Percentiles rank a stretch among this genome's conserved stretches.
Evolutionary conservation across 2,329 filamentous ascomycete species (phyloP).

Genomic region (Dichotomopilus funicola): DNA sequence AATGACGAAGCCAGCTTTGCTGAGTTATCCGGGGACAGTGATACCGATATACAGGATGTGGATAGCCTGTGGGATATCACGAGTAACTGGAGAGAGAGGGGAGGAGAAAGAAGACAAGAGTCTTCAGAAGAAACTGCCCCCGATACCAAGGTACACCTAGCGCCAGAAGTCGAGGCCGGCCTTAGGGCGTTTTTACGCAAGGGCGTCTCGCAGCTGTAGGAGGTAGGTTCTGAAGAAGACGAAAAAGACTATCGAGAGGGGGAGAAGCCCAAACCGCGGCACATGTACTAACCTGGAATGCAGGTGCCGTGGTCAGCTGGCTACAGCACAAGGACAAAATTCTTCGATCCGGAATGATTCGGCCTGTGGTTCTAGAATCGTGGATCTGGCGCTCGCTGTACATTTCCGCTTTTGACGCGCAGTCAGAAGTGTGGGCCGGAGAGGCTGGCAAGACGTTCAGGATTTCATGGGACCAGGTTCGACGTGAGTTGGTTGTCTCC

Average conservation of each 20-base stretch:
- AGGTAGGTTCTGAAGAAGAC: background rate
- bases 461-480: background rate
- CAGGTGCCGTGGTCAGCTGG: background rate
- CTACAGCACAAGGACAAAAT: background rate
- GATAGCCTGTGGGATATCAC: background rate
- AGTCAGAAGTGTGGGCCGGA: constrained; percentile 1
- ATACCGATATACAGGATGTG: background rate
- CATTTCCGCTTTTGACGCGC: constrained; percentile 3
- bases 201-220: background rate
- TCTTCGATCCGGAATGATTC: background rate
- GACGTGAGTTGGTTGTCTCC: background rate
- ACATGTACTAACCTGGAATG: too few species aligned
- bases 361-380: constrained; percentile 1
- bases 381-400: constrained; percentile 13
- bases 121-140: background rate
- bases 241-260: background rate
- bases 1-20: background rate
- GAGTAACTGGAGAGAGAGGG: background rate
- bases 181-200: background rate
- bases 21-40: background rate
- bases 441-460: background rate
- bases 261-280: too few species aligned
- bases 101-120: background rate
- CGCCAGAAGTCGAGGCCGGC: background rate
- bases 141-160: background rate